Evolutionary conservation across 768 basidiomycete species (phyloP).

Genomic region (Lactarius sp.): DNA sequence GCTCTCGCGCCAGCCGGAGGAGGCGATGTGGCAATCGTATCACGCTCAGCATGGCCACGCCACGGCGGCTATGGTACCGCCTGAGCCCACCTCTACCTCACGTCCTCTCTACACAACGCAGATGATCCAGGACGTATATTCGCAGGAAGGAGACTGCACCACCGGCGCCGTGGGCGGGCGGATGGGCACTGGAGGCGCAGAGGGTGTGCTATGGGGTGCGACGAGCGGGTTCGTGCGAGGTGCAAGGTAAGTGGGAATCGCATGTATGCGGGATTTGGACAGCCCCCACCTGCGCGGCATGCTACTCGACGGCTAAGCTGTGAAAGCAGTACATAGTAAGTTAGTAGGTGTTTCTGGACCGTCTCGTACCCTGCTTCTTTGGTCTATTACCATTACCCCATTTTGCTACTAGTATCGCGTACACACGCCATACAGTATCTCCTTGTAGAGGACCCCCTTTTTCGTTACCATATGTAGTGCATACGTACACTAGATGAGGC

Average conservation of each 20-base stretch:
- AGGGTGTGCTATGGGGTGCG: slow-evolving; percentile 55
- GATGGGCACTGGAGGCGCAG: slow-evolving; percentile 46
- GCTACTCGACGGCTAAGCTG: neutral
- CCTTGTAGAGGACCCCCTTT: too few relatives aligned
- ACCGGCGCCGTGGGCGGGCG: neutral
- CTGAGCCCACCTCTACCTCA: neutral
- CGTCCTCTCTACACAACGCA: slow-evolving; percentile 1
- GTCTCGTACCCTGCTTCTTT: too few relatives aligned
- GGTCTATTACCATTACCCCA: too few relatives aligned
- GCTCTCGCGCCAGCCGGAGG: neutral
- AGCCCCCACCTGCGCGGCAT: neutral
- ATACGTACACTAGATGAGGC: too few relatives aligned
- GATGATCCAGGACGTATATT: slow-evolving; percentile 7
- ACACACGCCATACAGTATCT: too few relatives aligned
- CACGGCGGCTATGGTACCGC: neutral
- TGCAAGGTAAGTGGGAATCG: slow-evolving; percentile 44
- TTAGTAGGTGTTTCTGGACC: too few relatives aligned
- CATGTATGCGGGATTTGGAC: slow-evolving; percentile 9
- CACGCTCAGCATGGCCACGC: neutral
- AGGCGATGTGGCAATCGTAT: slow-evolving; percentile 7
- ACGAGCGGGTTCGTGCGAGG: slow-evolving; percentile 61
- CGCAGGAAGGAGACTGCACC: neutral
- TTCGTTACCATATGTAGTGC: too few relatives aligned
- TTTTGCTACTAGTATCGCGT: too few relatives aligned
- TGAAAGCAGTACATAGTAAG: too few relatives aligned